phyloP scores from a whole-genome alignment of 352 stramenopile genomes.

The Elongisporangium undulatum region DNA sequence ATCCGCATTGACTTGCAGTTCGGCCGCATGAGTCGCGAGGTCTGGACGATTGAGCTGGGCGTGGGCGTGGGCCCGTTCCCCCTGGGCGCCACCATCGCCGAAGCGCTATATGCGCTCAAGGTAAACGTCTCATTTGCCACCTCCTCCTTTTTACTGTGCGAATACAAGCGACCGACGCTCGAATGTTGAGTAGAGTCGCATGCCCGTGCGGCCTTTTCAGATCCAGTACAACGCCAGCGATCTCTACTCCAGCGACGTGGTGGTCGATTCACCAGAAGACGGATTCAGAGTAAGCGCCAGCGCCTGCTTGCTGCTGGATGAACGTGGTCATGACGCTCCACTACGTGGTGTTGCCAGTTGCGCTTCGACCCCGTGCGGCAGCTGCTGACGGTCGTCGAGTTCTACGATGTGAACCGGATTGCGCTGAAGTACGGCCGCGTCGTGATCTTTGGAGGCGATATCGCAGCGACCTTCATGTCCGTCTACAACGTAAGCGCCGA shows the following conservation, averaged over 20 bases:
- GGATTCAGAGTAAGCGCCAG: slow-evolving; percentile 43
- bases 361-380: slow-evolving; percentile 65
- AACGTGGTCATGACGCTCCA: not conserved
- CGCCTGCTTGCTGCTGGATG: not conserved
- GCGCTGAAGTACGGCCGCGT: slow-evolving; percentile 79
- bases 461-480: slow-evolving; percentile 82
- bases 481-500: slow-evolving; percentile 69
- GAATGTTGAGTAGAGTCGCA: slow-evolving; percentile 31
- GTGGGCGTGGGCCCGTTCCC: slow-evolving; percentile 72
- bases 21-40: slow-evolving; percentile 54
- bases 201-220: slow-evolving; percentile 70
- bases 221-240: slow-evolving; percentile 69
- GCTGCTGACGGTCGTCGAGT: slow-evolving; percentile 66
- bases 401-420: slow-evolving; percentile 76
- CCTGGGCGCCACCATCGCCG: slow-evolving; percentile 65
- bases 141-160: not conserved
- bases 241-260: slow-evolving; percentile 53
- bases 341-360: slow-evolving; percentile 26
- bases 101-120: slow-evolving; percentile 76
- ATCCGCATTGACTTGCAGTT: not conserved
- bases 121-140: slow-evolving; percentile 7
- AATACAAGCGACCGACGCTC: not conserved
- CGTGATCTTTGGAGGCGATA: slow-evolving; percentile 76
- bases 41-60: slow-evolving; percentile 84
- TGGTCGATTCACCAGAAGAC: slow-evolving; percentile 69